Base-by-base conservation (phyloP, 805 yeast species). In the Barnettozyma wickerhamii region DNA sequence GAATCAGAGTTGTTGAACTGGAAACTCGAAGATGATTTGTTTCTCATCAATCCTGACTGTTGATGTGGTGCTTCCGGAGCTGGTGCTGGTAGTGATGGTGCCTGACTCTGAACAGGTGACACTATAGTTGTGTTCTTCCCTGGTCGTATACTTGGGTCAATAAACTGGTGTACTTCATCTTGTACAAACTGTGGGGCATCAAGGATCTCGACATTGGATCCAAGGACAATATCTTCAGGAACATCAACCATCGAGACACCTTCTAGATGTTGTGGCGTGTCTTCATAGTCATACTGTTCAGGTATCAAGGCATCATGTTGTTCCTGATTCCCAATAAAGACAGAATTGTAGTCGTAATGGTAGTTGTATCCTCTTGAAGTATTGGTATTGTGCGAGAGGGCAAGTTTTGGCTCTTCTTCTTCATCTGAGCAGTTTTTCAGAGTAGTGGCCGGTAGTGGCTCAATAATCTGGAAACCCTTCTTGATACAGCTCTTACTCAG, bases 381-480 rank as follows among this genome's bases (percentile, higher is more conserved):
- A 50, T 75, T 76, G 28, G 82, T 81, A 55, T 84, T 81, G 62
- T 84, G 93, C 2, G 88, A 79, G 37, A 81, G 72, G 1, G 81
- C 75, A 56, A 81, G 55, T 49, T 53, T 53, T 29, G 62, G 64
- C 30, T 60, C 66, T 9, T 64, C 66, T 9, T 64, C 65, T 42
- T 76, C 81, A 35, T 79, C 83, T 47, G 84, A 77, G 7, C 87
- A 86, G 57, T 78, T 77, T 57, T 90, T 89, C 41, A 91, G 72
- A 0, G 87, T 79, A 0, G 98, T 89, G 2, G 96, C 81, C 3
- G 98, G 97, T 38, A 91, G 64, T 33, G 79, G 68, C 28, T 87
- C 88, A 48, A 90, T 89, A 10, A 87, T 84, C 33, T 75, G 74
- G 47, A 44, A 29, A 14, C 26, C 21, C 28, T 38, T 41, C 6